Evolutionary conservation across 331 rosid genomes (phyloP).

Genomic region (Malus hybrid): DNA sequence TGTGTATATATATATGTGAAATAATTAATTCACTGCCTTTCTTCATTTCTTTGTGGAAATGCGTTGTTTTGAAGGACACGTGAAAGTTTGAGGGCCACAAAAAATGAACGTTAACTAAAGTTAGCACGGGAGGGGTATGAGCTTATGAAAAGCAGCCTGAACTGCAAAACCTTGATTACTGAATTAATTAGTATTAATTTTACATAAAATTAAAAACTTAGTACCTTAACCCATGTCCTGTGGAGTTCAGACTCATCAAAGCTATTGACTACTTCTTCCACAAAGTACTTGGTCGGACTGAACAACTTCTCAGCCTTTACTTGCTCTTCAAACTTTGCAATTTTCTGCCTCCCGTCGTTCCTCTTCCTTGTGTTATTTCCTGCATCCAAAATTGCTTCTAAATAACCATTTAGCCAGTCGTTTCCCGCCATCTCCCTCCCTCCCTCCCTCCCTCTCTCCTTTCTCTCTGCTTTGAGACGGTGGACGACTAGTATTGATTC

Average conservation of each 20-base stretch:
- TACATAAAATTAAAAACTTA: not conserved
- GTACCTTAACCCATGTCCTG: slow-evolving; percentile 50
- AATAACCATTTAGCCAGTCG: slow-evolving; percentile 70
- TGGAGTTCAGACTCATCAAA: slow-evolving; percentile 54
- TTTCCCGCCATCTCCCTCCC: slow-evolving; percentile 43
- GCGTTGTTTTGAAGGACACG: not conserved
- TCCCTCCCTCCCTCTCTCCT: not conserved
- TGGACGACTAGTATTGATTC: not conserved
- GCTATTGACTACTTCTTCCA: slow-evolving; percentile 45
- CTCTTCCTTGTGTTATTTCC: slow-evolving; percentile 37
- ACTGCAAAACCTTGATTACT: not conserved
- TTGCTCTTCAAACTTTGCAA: slow-evolving; percentile 35
- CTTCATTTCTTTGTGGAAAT: not conserved
- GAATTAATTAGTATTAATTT: not conserved
- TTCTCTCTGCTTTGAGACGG: not conserved
- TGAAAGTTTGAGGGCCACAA: not conserved
- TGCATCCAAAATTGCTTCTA: slow-evolving; percentile 76
- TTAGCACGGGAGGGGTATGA: not conserved
- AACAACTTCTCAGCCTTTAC: slow-evolving; percentile 34
- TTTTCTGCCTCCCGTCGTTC: slow-evolving; percentile 24
- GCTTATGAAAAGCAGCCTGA: not conserved
- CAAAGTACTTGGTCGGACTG: slow-evolving; percentile 46
- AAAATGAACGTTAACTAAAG: not conserved
- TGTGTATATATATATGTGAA: not conserved
- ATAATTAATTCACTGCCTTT: not conserved